Conservation (phyloP, 1,284 basidiomycete species). For the Trametes versicolor region DNA sequence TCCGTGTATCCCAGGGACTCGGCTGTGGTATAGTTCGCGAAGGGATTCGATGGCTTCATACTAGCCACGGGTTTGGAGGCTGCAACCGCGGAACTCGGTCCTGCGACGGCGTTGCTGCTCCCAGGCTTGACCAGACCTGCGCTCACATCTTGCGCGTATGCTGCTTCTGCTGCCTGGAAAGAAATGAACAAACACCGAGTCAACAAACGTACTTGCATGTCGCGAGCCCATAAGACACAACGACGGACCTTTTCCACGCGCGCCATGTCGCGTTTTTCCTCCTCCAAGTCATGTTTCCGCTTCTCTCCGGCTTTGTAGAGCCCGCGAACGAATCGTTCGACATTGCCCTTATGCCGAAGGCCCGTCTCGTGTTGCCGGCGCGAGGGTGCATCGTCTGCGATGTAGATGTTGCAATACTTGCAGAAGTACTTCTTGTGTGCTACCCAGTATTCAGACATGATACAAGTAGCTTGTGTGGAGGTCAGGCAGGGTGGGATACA, state of each 20-base stretch:
- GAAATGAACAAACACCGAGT: neutral
- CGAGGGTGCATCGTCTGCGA: constrained; percentile 94
- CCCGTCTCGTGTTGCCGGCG: constrained; percentile 94
- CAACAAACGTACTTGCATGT: neutral
- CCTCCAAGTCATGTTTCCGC: constrained; percentile 85
- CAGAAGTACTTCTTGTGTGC: constrained; percentile 87
- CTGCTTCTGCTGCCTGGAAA: constrained; percentile 74
- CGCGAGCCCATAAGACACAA: neutral
- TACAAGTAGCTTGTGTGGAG: neutral
- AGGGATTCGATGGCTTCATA: constrained; percentile 73
- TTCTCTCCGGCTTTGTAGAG: constrained; percentile 95
- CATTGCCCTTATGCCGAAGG: constrained; percentile 92
- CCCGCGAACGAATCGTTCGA: constrained; percentile 90
- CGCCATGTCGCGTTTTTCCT: constrained; percentile 88
- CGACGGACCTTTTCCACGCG: constrained; percentile 81
- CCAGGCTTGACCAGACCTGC: constrained; percentile 67
- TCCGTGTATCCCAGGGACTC: constrained; percentile 83
- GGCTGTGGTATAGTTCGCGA: constrained; percentile 88
- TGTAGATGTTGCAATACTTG: constrained; percentile 92
- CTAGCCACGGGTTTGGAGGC: constrained; percentile 50
- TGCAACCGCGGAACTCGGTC: constrained; percentile 48
- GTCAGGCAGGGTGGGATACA: neutral
- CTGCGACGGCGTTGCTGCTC: constrained; percentile 46
- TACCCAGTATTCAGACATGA: constrained; percentile 89
- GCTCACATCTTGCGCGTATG: constrained; percentile 77